Base-by-base conservation (phyloP, 345 rosid species). In the Euphorbia lathyris region DNA sequence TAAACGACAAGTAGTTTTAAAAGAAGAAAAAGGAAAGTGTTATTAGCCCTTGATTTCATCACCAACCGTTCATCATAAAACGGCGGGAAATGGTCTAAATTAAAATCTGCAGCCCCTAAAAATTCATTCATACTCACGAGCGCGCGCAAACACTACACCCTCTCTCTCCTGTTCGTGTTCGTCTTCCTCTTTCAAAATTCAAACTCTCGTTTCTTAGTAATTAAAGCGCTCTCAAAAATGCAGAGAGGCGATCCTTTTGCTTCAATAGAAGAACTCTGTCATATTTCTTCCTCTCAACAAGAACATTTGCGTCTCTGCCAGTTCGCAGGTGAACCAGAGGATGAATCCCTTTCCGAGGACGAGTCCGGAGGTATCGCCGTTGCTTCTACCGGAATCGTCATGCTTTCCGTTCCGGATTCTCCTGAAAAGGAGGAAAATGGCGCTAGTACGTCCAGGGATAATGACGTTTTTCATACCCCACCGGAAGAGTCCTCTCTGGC, bases 351-450 rank as follows among this genome's bases (percentile, higher is more conserved):
- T 14, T 25, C 38, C 62, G 26, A 17, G 47, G 62, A 72, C 14
- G 61, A 19, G 17, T 34, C 72, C 22, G 68, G 38, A 7, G 83
- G 75, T 23, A 16, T 40, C 19, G 72, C 72, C 13, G 78, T 68
- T n/a, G 74, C 69, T 0, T 50, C 80, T n/a, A 55, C 79, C 22
- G 78, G 71, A n/a, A 76, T 85, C 75, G 7, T 66, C 73, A 78
- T 82, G 78, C 71, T 75, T 19, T 76, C 86, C 8, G 80, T 71
- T 36, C 79, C 84, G 7, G 79, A 74, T 27, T 74, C 76, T 47
- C 20, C 40, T 14, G 70, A 25, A 25, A 23, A 36, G 23, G 36
- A 52, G 2, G 45, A 14, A 27, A 45, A 63, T 57, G 72, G 40
- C 32, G 29, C 7, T 8, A 17, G 2, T 25, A 16, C 61, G 47